Evolutionary conservation across 306 rosid species (phyloP).

Genomic region (Sicyos edulis): DNA sequence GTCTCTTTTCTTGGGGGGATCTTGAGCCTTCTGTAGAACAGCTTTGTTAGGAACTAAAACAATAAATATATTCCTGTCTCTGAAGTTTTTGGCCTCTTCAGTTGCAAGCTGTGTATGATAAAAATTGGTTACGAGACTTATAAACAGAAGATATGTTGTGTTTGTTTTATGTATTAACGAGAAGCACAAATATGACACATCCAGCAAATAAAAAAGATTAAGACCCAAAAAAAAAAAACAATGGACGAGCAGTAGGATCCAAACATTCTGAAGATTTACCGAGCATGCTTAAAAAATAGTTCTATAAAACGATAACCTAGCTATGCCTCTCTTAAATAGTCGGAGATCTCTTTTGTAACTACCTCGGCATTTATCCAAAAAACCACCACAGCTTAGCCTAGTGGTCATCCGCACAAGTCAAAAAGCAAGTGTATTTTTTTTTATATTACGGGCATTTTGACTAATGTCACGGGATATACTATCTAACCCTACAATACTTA

Average conservation of each 20-base stretch:
- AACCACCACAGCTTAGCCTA: not conserved
- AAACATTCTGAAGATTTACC: not conserved
- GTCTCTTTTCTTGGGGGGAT: conserved; percentile 63
- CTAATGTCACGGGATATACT: too few species aligned
- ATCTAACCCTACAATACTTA: too few species aligned
- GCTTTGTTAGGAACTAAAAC: conserved; percentile 78
- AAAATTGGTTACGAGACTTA: conserved; percentile 19
- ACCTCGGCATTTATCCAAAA: too few species aligned
- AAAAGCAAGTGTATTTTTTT: not conserved
- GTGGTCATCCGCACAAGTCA: not conserved
- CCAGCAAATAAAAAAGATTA: not conserved
- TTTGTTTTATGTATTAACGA: not conserved
- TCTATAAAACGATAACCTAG: not conserved
- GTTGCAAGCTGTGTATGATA: conserved; percentile 66
- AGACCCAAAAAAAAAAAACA: not conserved
- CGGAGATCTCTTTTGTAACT: too few species aligned
- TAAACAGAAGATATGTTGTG: not conserved
- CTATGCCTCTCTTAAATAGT: not conserved
- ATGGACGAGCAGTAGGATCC: not conserved
- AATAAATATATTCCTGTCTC: conserved; percentile 71
- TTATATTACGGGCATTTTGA: too few species aligned
- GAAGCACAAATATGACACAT: not conserved
- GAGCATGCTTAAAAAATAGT: not conserved
- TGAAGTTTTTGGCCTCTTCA: conserved; percentile 77
- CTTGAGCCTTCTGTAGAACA: conserved; percentile 59